Evolutionary conservation across 305 asterid species (phyloP).

Genomic region (Fraxinus baroniana): DNA sequence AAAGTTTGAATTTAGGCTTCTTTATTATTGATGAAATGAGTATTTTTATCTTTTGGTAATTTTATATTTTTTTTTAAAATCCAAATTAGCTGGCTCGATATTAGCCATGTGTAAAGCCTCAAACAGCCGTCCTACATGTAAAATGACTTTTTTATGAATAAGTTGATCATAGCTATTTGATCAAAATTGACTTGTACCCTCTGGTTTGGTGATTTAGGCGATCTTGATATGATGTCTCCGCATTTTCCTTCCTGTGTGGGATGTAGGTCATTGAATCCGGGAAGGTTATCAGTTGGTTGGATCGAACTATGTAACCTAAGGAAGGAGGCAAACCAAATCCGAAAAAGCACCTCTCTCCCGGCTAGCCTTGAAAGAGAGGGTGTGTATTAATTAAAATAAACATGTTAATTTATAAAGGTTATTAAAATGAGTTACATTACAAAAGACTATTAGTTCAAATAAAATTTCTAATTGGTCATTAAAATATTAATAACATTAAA

Average conservation of each 20-base stretch:
- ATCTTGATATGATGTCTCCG: not conserved
- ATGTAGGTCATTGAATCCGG: not conserved
- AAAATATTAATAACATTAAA: not conserved
- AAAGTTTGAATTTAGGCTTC: constrained; percentile 37
- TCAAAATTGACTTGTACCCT: not conserved
- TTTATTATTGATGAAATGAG: not conserved
- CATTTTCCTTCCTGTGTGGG: not conserved
- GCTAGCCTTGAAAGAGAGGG: not conserved
- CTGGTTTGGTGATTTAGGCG: not conserved
- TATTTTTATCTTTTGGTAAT: not conserved
- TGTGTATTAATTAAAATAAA: not conserved
- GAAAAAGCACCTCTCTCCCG: not conserved
- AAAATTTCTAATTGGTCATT: not conserved
- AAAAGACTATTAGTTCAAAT: not conserved
- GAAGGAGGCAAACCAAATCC: not conserved
- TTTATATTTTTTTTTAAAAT: not conserved
- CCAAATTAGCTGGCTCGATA: not conserved
- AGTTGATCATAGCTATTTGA: not conserved
- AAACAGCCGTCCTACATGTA: not conserved
- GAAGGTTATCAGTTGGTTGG: not conserved
- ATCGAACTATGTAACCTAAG: not conserved
- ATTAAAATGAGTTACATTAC: not conserved
- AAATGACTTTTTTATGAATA: not conserved
- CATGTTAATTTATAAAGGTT: not conserved
- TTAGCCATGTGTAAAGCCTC: not conserved